Evolutionary conservation across 192 early-diverging fungal genomes (phyloP).

Genomic region (Backusella morwellensis): DNA sequence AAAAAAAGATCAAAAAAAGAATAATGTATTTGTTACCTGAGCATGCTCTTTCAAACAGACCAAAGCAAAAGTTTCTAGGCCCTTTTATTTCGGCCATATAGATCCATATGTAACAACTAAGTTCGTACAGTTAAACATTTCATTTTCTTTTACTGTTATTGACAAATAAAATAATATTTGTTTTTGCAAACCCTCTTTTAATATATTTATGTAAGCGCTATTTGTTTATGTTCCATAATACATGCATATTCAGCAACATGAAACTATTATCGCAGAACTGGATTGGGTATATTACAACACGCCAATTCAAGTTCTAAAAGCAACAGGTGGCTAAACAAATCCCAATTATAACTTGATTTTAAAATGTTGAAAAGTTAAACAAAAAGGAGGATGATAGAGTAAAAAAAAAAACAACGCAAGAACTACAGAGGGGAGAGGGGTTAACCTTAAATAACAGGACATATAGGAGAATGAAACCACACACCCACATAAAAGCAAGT

Average conservation of each 20-base stretch:
- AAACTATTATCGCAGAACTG: background rate
- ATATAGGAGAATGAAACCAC: background rate
- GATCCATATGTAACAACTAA: background rate
- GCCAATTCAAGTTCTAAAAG: background rate
- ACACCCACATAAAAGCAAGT: background rate
- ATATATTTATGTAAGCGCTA: too few species aligned
- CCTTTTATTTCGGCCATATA: background rate
- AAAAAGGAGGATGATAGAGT: background rate
- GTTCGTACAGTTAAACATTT: background rate
- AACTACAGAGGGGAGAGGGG: background rate
- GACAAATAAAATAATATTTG: background rate
- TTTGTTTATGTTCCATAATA: background rate
- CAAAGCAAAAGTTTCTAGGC: background rate
- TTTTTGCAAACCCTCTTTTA: background rate
- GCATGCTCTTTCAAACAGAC: background rate
- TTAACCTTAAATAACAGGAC: conserved; percentile 4
- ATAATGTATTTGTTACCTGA: background rate
- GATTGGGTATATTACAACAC: background rate
- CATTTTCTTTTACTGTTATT: background rate
- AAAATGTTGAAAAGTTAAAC: background rate
- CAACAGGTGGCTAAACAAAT: background rate
- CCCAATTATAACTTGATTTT: background rate
- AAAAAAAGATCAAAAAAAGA: background rate
- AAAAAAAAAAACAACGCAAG: background rate
- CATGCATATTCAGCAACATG: background rate